Percentiles rank a stretch among this genome's conserved stretches.
phyloP scores from a whole-genome alignment of 2,329 filamentous ascomycete species.

The Stromatinia cepivora region DNA sequence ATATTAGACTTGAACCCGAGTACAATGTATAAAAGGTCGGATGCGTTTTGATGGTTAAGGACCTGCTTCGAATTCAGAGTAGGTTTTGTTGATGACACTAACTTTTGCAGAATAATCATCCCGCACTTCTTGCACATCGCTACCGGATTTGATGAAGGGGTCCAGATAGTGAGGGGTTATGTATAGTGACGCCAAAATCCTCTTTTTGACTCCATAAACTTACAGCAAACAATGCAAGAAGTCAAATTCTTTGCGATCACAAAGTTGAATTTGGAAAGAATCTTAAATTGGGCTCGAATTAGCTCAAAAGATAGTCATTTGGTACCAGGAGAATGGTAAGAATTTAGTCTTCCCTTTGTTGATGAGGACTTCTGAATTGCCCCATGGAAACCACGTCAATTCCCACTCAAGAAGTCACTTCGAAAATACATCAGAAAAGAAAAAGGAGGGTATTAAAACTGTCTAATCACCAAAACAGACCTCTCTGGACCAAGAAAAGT shows the following conservation, averaged over 20 bases:
- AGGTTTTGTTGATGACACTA: neutral
- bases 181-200: conserved; percentile 7
- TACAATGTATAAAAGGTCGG: neutral
- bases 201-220: neutral
- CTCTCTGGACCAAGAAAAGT: neutral
- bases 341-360: too few species aligned
- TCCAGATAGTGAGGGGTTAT: conserved; percentile 6
- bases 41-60: neutral
- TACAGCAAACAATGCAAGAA: conserved; percentile 7
- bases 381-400: neutral
- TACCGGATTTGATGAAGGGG: conserved; percentile 8
- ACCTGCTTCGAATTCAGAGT: neutral
- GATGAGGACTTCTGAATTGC: neutral
- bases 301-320: neutral
- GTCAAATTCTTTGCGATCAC: neutral
- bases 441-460: neutral
- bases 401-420: too few species aligned
- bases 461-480: neutral
- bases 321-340: neutral
- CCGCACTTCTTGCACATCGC: neutral
- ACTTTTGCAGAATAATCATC: neutral
- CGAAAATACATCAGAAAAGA: neutral
- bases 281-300: neutral
- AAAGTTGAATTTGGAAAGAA: neutral
- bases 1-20: neutral